Evolutionary conservation across 345 rosid genomes (phyloP), one percentile per base, ranked within the genome.

Genomic region (Gossypium herbaceum): DNA sequence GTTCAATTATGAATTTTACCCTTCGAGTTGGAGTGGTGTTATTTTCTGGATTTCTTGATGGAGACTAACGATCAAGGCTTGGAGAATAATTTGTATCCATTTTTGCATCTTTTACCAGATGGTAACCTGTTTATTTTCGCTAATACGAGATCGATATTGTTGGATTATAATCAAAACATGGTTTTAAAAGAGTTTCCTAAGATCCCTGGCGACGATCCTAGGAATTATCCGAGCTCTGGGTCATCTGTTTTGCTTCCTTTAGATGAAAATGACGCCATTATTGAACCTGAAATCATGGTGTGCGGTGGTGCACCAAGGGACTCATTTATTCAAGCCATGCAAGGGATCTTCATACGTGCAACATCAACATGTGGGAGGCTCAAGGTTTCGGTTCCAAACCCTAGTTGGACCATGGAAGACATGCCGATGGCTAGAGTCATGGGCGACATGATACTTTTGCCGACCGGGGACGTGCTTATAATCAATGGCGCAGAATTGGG

Each of bases 81-180:
- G n/a, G 98, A 94, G 84, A 87, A 94, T 83, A 92, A 94, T 68
- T 78, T 94, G 54, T 94, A 94, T 76, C 98, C 98, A 9, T 94
- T 91, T 75, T 6, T 94, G 43, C 94, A 94, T 64, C 91, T 94
- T 58, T 63, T 94, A 70, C 98, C 98, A 0, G 91, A 92, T 68
- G 94, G 97, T 22, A 94, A 90, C 82, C 78, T 94, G 70, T 94
- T 92, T 78, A 77, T 94, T 45, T 94, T 90, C 41, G 94, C 97
- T 15, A 94, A 94, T 77, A 91, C 90, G 7, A 76, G 88, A 57
- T 84, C 93, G 2, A 87, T 94, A 62, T 50, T 86, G 73, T 69
- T 92, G 1, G 88, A 94, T 80, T 94, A 92, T 84, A 84, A 72
- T 48, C 77, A 9, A 8, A 84, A 91, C 56, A 72, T 68, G 10